Percentiles rank a stretch among this genome's conserved stretches.
These are phyloP conservation scores for Teratosphaeria zuluensis DNA, from an alignment of 2,329 filamentous ascomycete species.

Conservation along the genomic window DNA sequence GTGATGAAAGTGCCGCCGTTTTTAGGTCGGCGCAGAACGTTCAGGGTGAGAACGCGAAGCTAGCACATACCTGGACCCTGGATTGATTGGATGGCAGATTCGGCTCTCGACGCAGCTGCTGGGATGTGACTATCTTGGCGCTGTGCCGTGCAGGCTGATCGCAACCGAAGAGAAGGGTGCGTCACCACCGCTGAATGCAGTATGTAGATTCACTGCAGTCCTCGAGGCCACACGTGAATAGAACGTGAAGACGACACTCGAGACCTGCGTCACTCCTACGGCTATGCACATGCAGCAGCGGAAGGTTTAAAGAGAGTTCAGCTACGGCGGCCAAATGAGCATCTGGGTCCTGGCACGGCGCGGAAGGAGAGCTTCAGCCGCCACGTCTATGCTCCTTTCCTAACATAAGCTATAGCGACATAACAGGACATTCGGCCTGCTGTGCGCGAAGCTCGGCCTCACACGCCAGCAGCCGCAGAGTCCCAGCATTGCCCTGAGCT, in stretches of 20 bases:
- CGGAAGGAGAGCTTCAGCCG: background rate
- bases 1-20: background rate
- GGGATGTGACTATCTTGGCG: background rate
- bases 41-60: background rate
- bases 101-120: background rate
- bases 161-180: too few species aligned
- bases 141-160: too few species aligned
- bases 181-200: too few species aligned
- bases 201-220: too few species aligned
- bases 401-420: too few species aligned
- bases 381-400: background rate
- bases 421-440: background rate
- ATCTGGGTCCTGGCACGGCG: background rate
- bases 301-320: background rate
- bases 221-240: too few species aligned
- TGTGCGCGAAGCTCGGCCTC: background rate
- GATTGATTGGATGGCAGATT: background rate
- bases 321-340: background rate
- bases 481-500: too few species aligned
- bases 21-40: background rate
- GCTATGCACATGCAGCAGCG: background rate
- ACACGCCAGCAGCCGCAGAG: background rate
- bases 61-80: background rate
- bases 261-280: background rate
- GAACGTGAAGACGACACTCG: background rate